Base-by-base conservation (phyloP, 495 filamentous ascomycete genomes). In the Parachaetomium inaequale region DNA sequence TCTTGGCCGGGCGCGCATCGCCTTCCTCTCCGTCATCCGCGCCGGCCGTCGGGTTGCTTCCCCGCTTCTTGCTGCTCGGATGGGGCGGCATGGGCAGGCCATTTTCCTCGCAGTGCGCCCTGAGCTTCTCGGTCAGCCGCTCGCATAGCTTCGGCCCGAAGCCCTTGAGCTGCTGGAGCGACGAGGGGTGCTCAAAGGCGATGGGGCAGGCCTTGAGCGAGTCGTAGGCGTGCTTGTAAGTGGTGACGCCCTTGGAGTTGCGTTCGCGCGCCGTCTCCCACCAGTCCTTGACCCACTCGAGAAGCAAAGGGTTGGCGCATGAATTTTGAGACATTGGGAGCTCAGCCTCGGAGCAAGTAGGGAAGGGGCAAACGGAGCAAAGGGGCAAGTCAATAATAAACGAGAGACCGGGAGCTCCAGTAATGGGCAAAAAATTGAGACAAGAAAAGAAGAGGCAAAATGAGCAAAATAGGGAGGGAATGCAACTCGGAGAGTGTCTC, bases 281-380 rank as follows among this genome's bases (percentile, higher is more conserved):
- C 88, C 89, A 93, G 77, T 92, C 88, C 62, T 87, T 85, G 56
- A 95, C 83, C 85, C 88, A 95, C 58, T 75, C 74, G 50, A 93
- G 79, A 5, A 93, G 81, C 32, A 92, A 78, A 14, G 90, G 88
- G 68, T 95, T 95, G 21, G 87, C 84, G 65, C 85, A 88, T 23
- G 68, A 55, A 17, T 66, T 66, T n/a, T 63, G 63, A 34, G 68
- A 59, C 73, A 77, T 76, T 25, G 51, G 53, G 53, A 31, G 51
- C 52, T 7, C 36, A 34, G 36, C 23, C 25, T 58, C 59, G 26
- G 8, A 54, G 50, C 7, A 26, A 54, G 34, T 2, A n/a, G 34
- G 34, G 53, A 63, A 7, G 38, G 29, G 11, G 52, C 23, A 52
- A 43, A 36, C 6, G 15, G 15, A 21, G 49, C 28, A 49, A 63